phyloP scores from a whole-genome alignment of 2,329 filamentous ascomycete species.

The Sporothrix protearum region DNA sequence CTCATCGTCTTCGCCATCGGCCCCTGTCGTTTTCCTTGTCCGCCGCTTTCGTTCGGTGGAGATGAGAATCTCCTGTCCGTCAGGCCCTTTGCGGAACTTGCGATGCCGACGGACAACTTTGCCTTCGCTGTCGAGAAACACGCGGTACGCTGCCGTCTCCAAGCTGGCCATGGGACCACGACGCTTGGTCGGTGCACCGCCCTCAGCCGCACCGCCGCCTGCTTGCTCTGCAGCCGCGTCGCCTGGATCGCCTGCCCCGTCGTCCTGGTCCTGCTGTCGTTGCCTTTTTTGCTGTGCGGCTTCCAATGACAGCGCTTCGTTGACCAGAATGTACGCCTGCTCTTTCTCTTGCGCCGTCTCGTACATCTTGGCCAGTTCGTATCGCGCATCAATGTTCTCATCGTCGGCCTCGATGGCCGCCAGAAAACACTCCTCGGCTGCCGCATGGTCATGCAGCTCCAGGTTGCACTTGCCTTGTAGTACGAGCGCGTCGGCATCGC shows the following conservation, averaged over 20 bases:
- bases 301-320: constrained; percentile 67
- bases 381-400: constrained; percentile 69
- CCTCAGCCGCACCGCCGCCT: background rate
- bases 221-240: constrained; percentile 21
- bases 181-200: constrained; percentile 29
- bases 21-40: background rate
- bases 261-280: background rate
- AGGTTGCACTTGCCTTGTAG: constrained; percentile 67
- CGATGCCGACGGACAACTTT: constrained; percentile 28
- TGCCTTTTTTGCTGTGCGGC: constrained; percentile 42
- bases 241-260: background rate
- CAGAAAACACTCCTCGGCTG: constrained; percentile 75
- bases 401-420: constrained; percentile 69
- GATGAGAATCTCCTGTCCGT: constrained; percentile 4
- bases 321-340: constrained; percentile 72
- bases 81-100: constrained; percentile 25
- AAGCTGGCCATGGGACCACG: constrained; percentile 26
- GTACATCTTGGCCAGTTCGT: constrained; percentile 79
- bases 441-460: constrained; percentile 57
- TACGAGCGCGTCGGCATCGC: constrained; percentile 50
- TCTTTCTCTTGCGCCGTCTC: constrained; percentile 69
- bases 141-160: constrained; percentile 28
- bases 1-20: constrained; percentile 16
- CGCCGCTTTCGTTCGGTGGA: constrained; percentile 32
- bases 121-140: constrained; percentile 28